Evolutionary conservation across 768 basidiomycete genomes (phyloP).

Genomic region (Xanthoconium stramineum): DNA sequence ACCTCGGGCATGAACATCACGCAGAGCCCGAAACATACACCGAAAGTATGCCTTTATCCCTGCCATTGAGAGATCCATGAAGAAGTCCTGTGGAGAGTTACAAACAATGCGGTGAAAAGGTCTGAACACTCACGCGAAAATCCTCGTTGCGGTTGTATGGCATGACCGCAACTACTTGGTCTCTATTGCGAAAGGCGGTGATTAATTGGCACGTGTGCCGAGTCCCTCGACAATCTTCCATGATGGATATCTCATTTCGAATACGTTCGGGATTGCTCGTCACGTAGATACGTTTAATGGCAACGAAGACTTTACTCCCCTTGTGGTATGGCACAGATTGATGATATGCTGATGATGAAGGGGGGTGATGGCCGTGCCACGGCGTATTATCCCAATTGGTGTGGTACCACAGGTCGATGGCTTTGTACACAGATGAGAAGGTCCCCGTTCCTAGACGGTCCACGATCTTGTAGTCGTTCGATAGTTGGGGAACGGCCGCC

Average conservation of each 20-base stretch:
- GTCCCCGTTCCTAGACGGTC: conserved; percentile 96
- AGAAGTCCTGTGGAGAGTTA: conserved; percentile 62
- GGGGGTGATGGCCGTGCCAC: conserved; percentile 68
- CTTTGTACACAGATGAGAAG: conserved; percentile 99
- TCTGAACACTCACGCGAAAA: conserved; percentile 69
- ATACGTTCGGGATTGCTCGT: conserved; percentile 93
- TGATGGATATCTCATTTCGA: conserved; percentile 86
- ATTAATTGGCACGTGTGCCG: conserved; percentile 91
- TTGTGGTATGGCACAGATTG: conserved; percentile 46
- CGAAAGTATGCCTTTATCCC: conserved; percentile 85
- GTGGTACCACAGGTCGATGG: conserved; percentile 74
- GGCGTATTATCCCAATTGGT: conserved; percentile 71
- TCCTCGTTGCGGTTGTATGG: conserved; percentile 92
- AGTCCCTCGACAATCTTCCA: conserved; percentile 81
- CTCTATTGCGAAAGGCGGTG: conserved; percentile 85
- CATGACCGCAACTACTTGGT: conserved; percentile 93
- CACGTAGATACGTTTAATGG: conserved; percentile 95
- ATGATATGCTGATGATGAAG: conserved; percentile 61
- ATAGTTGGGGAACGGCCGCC: conserved; percentile 61
- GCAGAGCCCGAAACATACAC: conserved; percentile 85
- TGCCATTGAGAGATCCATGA: conserved; percentile 63
- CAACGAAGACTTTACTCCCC: conserved; percentile 71
- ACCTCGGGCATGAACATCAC: conserved; percentile 80
- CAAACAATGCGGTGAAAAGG: not conserved
- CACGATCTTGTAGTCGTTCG: conserved; percentile 68